Evolutionary conservation across 257 asterid genomes (phyloP).

Genomic region (Hygrophila difformis): DNA sequence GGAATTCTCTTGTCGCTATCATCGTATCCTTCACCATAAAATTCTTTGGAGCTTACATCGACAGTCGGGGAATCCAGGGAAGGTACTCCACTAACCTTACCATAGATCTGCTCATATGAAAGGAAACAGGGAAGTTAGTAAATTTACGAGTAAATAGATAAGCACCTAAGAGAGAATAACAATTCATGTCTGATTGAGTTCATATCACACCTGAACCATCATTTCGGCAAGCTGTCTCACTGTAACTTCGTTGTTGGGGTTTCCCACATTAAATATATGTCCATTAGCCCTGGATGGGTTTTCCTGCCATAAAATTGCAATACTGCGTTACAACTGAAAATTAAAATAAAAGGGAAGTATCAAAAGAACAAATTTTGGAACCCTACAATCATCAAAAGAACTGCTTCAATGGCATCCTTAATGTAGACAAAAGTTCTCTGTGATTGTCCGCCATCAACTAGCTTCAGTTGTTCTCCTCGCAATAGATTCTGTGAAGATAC

Average conservation of each 20-base stretch:
- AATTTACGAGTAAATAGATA: no score
- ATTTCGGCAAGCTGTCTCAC: slow-evolving; percentile 96
- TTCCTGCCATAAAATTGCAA: no score
- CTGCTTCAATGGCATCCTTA: slow-evolving; percentile 93
- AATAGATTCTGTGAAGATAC: slow-evolving; percentile 52
- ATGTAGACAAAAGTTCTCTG: slow-evolving; percentile 89
- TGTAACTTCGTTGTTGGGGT: slow-evolving; percentile 91
- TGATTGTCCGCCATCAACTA: slow-evolving; percentile 92
- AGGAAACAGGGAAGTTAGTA: background rate
- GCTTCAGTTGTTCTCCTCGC: slow-evolving; percentile 84
- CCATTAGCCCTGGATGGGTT: slow-evolving; percentile 92
- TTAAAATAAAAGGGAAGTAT: slow-evolving; percentile 1
- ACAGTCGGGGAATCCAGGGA: slow-evolving; percentile 58
- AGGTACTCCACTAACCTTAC: slow-evolving; percentile 79
- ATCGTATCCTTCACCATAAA: slow-evolving; percentile 92
- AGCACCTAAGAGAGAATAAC: no score
- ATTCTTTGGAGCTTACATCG: slow-evolving; percentile 84
- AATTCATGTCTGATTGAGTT: no score
- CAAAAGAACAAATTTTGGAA: slow-evolving; percentile 7
- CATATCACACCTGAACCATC: slow-evolving; percentile 93
- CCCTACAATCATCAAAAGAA: slow-evolving; percentile 86
- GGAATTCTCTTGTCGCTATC: slow-evolving; percentile 97
- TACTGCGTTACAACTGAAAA: slow-evolving; percentile 17
- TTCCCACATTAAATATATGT: slow-evolving; percentile 86
- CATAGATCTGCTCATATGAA: slow-evolving; percentile 45